Percentiles rank a stretch among this genome's conserved stretches.
Evolutionary conservation across 257 asterid genomes (phyloP).

Genomic region (Salvia splendens): DNA sequence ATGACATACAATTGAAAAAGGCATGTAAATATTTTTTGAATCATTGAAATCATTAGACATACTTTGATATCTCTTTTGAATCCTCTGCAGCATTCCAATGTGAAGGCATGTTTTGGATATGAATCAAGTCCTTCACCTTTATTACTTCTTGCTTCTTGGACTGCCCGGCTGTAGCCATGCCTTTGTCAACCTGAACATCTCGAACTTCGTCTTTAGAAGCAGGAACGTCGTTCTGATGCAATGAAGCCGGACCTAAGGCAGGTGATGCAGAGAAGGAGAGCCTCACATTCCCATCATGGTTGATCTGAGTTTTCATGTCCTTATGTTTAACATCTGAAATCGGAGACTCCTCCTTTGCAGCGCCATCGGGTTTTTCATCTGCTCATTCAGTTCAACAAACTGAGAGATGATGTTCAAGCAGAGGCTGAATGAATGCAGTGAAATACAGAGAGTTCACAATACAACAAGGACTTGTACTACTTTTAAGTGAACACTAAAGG

Average conservation of each 20-base stretch:
- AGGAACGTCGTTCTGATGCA: conserved; percentile 28
- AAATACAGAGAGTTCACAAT: conserved; percentile 37
- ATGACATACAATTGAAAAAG: too few relatives aligned
- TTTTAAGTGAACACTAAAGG: too few relatives aligned
- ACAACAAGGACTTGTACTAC: too few relatives aligned
- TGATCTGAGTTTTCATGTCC: conserved; percentile 94
- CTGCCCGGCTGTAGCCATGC: too few relatives aligned
- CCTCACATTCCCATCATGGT: conserved; percentile 57
- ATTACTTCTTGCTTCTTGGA: background rate
- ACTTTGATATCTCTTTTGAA: conserved; percentile 54
- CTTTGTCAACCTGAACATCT: conserved; percentile 48
- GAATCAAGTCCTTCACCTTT: conserved; percentile 33
- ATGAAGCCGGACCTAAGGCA: background rate
- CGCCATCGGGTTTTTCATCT: conserved; percentile 49
- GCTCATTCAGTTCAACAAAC: conserved; percentile 30
- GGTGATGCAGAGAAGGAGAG: too few relatives aligned
- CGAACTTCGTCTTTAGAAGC: too few relatives aligned
- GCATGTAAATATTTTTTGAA: background rate
- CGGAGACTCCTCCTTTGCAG: conserved; percentile 37
- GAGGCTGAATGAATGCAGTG: background rate
- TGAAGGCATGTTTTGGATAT: conserved; percentile 30
- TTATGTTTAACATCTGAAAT: conserved; percentile 43
- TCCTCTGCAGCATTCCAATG: conserved; percentile 38
- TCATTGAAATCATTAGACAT: background rate
- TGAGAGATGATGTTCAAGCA: background rate